Evolutionary conservation across 441 rosid genomes (phyloP), one percentile per base, ranked within the genome.

Genomic region (Syzygium syzygioides): DNA sequence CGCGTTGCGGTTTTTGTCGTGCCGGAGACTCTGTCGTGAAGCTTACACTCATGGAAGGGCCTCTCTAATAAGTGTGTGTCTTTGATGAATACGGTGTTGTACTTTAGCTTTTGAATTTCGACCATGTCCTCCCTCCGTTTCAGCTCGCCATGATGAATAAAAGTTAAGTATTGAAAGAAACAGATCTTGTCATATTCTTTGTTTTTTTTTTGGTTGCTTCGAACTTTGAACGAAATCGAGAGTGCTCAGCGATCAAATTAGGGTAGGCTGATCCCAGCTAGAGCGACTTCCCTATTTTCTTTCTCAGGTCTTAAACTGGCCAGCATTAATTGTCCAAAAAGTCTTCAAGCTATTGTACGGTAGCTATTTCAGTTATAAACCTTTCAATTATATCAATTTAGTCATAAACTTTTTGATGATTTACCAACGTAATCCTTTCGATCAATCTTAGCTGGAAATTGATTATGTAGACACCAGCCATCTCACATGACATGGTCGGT

Each of bases 391-490:
- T 10, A 2, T 12, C 12, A 0, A 59, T 26, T 0, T 59, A 26
- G 0, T 26, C 0, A 3, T 26, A 12, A 59, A 26, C 0, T 0
- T 59, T 45, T 45, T 7, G 9, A 45, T 45, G 9, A 45, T 45
- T 45, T 59, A 11, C 64, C 28, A 59, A 26, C 28, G 26, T 26
- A 2, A 14, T 26, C 3, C 0, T 10, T 2, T 0, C 13, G 1
- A 0, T 7, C 7, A 0, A 59, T 59, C 12, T 59, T 0, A 11
- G 30, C 1, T 0, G 15, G 12, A 59, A 59, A 59, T 26, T 12
- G 0, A 0, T 59, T 1, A 59, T 26, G 15, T 11, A 3, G 13
- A 59, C 5, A 0, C 7, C 3, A 0, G 1, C 7, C 0, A 59
- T 59, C 15, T 1, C 5, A 59, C 7, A 3, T 59, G 0, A 1